Evolutionary conservation across 768 basidiomycete species (phyloP).

Genomic region (Trametes gibbosa): DNA sequence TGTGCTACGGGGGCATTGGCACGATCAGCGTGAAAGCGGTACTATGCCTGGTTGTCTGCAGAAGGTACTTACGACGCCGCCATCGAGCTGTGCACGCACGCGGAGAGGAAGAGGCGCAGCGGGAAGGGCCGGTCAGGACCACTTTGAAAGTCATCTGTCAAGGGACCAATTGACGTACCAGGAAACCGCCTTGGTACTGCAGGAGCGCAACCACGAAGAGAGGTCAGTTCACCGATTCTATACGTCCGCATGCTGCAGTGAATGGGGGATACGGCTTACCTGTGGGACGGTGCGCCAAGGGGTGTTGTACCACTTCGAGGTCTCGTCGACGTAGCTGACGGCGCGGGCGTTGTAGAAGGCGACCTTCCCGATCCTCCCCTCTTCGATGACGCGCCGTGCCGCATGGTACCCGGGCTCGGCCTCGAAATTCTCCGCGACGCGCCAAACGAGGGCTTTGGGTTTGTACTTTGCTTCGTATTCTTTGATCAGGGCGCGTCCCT

Average conservation of each 20-base stretch:
- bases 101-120: slow-evolving; percentile 14
- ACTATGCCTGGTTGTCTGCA: neutral
- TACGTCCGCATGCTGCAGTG: neutral
- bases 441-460: slow-evolving; percentile 70
- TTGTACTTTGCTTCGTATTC: slow-evolving; percentile 64
- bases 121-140: slow-evolving; percentile 12
- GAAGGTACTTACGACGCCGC: slow-evolving; percentile 60
- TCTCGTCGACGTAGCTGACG: slow-evolving; percentile 53
- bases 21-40: neutral
- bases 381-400: slow-evolving; percentile 47
- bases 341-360: slow-evolving; percentile 59
- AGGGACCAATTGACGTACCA: slow-evolving; percentile 48
- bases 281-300: slow-evolving; percentile 83
- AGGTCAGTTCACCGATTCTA: neutral
- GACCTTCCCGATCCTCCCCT: slow-evolving; percentile 71
- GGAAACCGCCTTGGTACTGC: slow-evolving; percentile 78
- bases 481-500: slow-evolving; percentile 61
- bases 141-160: neutral
- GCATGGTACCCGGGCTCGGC: slow-evolving; percentile 57
- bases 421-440: slow-evolving; percentile 78
- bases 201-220: neutral
- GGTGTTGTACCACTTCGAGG: slow-evolving; percentile 76
- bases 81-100: slow-evolving; percentile 54
- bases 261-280: slow-evolving; percentile 39
- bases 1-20: slow-evolving; percentile 46